Conservation (phyloP, 2,329 filamentous ascomycete species). For the Camillea tinctor region DNA sequence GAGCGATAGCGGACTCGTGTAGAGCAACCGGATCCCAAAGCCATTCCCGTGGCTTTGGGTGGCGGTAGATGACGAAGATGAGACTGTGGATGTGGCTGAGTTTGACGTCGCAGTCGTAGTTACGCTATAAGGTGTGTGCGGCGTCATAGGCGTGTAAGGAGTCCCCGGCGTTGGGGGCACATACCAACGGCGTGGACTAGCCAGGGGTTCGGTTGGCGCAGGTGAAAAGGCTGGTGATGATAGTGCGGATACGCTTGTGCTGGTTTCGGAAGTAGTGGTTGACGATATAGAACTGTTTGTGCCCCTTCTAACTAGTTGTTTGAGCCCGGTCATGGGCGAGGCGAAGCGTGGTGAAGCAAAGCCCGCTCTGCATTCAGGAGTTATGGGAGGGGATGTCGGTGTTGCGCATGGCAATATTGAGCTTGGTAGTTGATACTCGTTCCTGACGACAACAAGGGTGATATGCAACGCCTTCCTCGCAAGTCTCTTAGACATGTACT, state of each 20-base stretch:
- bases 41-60: slow-evolving; percentile 26
- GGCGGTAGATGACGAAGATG: slow-evolving; percentile 9
- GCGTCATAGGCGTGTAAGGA: slow-evolving; percentile 47
- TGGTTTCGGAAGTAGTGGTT: slow-evolving; percentile 12
- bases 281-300: slow-evolving; percentile 32
- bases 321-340: slow-evolving; percentile 35
- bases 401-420: slow-evolving; percentile 34
- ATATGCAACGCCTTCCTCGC: slow-evolving; percentile 55
- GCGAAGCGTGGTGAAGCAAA: slow-evolving; percentile 32
- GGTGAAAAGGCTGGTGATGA: slow-evolving; percentile 23
- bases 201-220: slow-evolving; percentile 14
- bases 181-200: slow-evolving; percentile 29
- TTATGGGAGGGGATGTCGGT: slow-evolving; percentile 28
- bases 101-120: slow-evolving; percentile 36
- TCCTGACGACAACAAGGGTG: slow-evolving; percentile 56
- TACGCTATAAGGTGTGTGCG: slow-evolving; percentile 40
- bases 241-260: slow-evolving; percentile 8
- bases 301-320: slow-evolving; percentile 40
- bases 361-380: slow-evolving; percentile 34
- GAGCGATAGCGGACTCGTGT: slow-evolving; percentile 44
- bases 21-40: slow-evolving; percentile 51
- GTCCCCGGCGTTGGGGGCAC: slow-evolving; percentile 37
- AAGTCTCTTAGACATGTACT: slow-evolving; percentile 56
- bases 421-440: slow-evolving; percentile 54
- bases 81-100: slow-evolving; percentile 27